Evolutionary conservation across 441 rosid species (phyloP).

Genomic region (Macaranga tanarius): DNA sequence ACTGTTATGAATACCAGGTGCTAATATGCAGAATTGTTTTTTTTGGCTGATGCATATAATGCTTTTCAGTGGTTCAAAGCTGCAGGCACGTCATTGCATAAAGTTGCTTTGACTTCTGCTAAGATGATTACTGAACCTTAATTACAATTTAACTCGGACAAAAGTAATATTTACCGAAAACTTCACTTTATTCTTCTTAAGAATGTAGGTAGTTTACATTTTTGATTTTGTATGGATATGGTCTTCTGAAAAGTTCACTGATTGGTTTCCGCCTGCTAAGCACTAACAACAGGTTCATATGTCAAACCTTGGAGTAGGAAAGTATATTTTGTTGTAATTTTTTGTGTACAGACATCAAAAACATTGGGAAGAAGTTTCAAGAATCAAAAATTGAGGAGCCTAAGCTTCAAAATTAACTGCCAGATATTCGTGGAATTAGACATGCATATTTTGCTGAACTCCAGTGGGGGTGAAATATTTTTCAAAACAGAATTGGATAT

Average conservation of each 20-base stretch:
- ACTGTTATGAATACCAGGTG: background rate
- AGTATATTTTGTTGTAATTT: no score
- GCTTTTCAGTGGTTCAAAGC: background rate
- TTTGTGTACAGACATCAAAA: no score
- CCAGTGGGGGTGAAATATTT: background rate
- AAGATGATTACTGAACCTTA: background rate
- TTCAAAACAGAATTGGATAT: background rate
- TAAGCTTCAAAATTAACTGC: background rate
- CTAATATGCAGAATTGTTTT: background rate
- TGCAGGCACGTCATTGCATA: background rate
- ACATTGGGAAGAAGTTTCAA: background rate
- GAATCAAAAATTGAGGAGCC: background rate
- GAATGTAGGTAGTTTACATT: no score
- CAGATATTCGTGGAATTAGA: slow-evolving; percentile 6
- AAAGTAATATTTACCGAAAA: background rate
- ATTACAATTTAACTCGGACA: background rate
- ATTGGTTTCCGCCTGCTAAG: no score
- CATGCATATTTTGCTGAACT: background rate
- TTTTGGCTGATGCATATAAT: background rate
- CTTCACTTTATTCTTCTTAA: no score
- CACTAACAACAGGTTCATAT: no score
- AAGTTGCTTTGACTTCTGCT: background rate
- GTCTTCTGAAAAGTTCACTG: no score
- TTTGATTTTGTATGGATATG: no score
- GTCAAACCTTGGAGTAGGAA: background rate